Evolutionary conservation across 176 grass and related monocot genomes (phyloP).

Genomic region (Hordeum marinum): DNA sequence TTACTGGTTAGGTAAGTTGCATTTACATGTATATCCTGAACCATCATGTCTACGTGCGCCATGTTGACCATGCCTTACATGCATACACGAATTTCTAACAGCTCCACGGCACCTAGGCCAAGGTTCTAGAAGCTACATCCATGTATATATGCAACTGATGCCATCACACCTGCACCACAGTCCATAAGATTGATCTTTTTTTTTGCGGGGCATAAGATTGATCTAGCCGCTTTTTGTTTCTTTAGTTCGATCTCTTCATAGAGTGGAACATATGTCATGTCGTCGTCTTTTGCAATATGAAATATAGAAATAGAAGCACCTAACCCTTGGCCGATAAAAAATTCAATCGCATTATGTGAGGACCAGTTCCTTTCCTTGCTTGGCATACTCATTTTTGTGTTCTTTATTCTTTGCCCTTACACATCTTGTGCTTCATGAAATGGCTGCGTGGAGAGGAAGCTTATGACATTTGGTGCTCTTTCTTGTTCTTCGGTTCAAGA

Average conservation of each 20-base stretch:
- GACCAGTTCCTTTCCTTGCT: background rate
- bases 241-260: background rate
- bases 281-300: background rate
- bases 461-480: constrained; percentile 15
- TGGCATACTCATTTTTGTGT: background rate
- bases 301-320: background rate
- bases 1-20: too few species aligned
- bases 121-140: constrained; percentile 40
- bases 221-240: too few species aligned
- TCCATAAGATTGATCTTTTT: too few species aligned
- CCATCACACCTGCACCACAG: background rate
- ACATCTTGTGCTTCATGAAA: background rate
- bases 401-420: background rate
- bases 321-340: background rate
- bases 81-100: background rate
- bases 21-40: too few species aligned
- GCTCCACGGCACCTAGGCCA: background rate
- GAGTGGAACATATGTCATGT: background rate
- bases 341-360: background rate
- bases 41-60: background rate
- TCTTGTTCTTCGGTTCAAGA: background rate
- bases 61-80: background rate
- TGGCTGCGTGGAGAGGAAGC: background rate
- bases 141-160: background rate
- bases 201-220: too few species aligned